Conservation (phyloP, 345 rosid genomes). For the Hibiscus syriacus region DNA sequence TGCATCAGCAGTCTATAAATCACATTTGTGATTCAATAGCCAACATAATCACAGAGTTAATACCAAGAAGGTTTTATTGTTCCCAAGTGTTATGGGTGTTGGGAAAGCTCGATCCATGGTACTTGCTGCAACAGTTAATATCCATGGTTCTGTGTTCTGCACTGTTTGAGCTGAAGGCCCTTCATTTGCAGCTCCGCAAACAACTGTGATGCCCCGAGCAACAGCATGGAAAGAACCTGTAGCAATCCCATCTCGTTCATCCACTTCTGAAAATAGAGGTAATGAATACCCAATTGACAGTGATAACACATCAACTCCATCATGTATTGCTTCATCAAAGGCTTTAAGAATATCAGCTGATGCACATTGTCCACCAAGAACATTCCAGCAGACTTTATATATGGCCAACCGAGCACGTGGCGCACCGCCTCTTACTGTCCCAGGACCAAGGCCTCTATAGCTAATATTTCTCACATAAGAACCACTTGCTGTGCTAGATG, state of each 20-base stretch:
- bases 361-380: conserved; percentile 34
- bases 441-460: conserved; percentile 23
- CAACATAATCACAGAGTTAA: not conserved
- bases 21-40: not conserved
- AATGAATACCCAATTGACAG: conserved; percentile 16
- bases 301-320: conserved; percentile 31
- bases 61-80: conserved; percentile 7
- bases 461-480: conserved; percentile 25
- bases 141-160: conserved; percentile 49
- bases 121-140: conserved; percentile 46
- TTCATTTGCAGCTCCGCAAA: conserved; percentile 32
- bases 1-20: not conserved
- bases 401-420: conserved; percentile 36
- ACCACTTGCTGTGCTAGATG: conserved; percentile 48
- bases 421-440: conserved; percentile 34
- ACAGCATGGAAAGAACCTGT: conserved; percentile 31
- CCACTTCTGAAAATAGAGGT: conserved; percentile 10
- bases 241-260: conserved; percentile 20
- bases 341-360: conserved; percentile 29
- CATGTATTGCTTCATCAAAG: conserved; percentile 21
- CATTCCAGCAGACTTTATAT: conserved; percentile 32
- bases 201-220: conserved; percentile 25
- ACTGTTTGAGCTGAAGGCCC: conserved; percentile 41
- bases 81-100: conserved; percentile 31
- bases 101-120: conserved; percentile 43